Base-by-base conservation (phyloP, 225 moss, liverwort and hornwort species). In the Lunularia cruciata region DNA sequence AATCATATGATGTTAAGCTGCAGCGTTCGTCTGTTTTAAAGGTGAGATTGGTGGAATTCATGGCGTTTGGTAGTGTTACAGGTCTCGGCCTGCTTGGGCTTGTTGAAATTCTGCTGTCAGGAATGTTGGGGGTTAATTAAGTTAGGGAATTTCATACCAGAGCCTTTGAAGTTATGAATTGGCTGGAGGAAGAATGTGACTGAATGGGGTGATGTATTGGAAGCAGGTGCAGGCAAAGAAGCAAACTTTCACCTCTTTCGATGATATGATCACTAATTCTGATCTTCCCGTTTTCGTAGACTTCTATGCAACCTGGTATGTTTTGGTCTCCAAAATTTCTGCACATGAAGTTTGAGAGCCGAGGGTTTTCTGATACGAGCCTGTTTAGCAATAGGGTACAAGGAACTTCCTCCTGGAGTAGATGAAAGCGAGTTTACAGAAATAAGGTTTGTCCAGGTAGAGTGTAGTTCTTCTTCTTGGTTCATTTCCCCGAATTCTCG, bases 271-370 rank as follows among this genome's bases (percentile, higher is more conserved):
- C 35, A 57, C 64, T 15, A 89, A 89, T 70, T 89, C 86, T 54
- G 79, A 76, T 58, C 49, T 88, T 56, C 93, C 98, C 32, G 88
- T 98, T 19, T 81, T 91, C 72, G 98, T 98, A 61, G 98, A 98
- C 83, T 98, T 98, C 70, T 91, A 98, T 75, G 98, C 93, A 48
- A 81, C 85, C 28, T 98, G 93, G 98, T 98, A 86, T 57, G 75
- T 35, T 10, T 51, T n/a, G n/a, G n/a, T n/a, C n/a, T n/a, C n/a
- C n/a, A n/a, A n/a, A n/a, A n/a, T n/a, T n/a, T n/a, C 43, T 43
- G 43, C 9, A n/a, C n/a, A n/a, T n/a, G n/a, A n/a, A n/a, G n/a
- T n/a, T 43, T 43, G 15, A 43, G 43, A 7, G 43, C 9, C 12
- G 43, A 43, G 43, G 43, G 15, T 43, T 43, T n/a, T n/a, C n/a